phyloP scores from a whole-genome alignment of 345 rosid genomes.

The Eucalyptus urophylla region DNA sequence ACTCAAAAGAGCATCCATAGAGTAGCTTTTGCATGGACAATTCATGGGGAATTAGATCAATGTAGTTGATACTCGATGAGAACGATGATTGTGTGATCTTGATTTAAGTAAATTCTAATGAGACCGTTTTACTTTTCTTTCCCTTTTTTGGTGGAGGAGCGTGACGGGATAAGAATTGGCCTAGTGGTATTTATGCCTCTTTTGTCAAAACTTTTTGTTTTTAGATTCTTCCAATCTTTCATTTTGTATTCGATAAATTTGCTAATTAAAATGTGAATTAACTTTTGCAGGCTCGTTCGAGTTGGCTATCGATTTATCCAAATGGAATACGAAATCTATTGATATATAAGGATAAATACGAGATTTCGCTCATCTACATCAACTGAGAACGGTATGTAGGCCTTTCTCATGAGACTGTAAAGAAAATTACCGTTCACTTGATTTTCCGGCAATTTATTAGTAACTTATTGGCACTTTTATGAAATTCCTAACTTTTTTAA shows the following conservation, averaged over 20 bases:
- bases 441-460: too few species aligned
- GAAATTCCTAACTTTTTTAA: not conserved
- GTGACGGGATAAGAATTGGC: constrained; percentile 4
- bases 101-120: not conserved
- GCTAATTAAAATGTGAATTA: not conserved
- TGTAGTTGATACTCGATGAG: not conserved
- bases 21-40: too few species aligned
- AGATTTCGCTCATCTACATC: not conserved
- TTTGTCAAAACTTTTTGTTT: not conserved
- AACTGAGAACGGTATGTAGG: too few species aligned
- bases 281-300: not conserved
- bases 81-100: too few species aligned
- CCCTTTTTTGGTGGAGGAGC: not conserved
- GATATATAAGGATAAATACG: constrained; percentile 8
- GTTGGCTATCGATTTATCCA: constrained; percentile 6
- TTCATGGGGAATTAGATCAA: not conserved
- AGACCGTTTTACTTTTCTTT: too few species aligned
- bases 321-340: not conserved
- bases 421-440: too few species aligned
- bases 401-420: not conserved
- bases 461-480: not conserved
- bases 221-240: not conserved
- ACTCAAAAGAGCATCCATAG: too few species aligned
- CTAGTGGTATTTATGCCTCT: not conserved
- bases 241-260: not conserved